phyloP scores from a whole-genome alignment of 495 filamentous ascomycete species.

The Penicillium psychrofluorescens region DNA sequence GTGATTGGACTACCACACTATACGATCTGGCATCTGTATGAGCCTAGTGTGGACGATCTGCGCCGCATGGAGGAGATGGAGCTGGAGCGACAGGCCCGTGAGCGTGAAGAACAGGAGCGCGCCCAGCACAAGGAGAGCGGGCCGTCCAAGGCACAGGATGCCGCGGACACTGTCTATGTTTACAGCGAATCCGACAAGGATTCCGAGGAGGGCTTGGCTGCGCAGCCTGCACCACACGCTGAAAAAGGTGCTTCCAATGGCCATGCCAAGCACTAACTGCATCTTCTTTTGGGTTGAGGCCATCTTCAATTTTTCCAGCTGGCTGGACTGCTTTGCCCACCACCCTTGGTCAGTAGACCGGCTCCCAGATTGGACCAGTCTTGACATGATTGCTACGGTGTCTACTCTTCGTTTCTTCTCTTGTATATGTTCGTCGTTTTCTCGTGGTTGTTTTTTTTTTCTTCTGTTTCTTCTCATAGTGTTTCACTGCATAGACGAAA shows the following conservation, averaged over 20 bases:
- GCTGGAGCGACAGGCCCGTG: slow-evolving; percentile 61
- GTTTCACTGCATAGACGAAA: slow-evolving; percentile 5
- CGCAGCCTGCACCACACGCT: slow-evolving; percentile 6
- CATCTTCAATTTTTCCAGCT: slow-evolving; percentile 2
- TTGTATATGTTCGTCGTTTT: background rate
- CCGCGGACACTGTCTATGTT: background rate
- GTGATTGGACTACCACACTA: slow-evolving; percentile 98
- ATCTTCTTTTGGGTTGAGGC: too few relatives aligned
- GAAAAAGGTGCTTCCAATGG: slow-evolving; percentile 11
- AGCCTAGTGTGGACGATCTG: slow-evolving; percentile 94
- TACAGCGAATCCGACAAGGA: slow-evolving; percentile 5
- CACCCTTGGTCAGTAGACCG: background rate
- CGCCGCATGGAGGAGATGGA: slow-evolving; percentile 99
- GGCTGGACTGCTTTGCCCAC: slow-evolving; percentile 6
- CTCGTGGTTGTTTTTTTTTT: slow-evolving; percentile 6
- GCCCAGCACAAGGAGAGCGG: slow-evolving; percentile 34
- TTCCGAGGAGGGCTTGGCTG: slow-evolving; percentile 9
- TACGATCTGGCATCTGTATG: slow-evolving; percentile 99
- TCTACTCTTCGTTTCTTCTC: too few relatives aligned
- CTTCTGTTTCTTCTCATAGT: background rate
- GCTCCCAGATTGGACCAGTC: too few relatives aligned
- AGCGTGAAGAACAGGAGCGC: slow-evolving; percentile 65
- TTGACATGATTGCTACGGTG: background rate
- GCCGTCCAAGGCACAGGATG: slow-evolving; percentile 3
- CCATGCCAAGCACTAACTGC: slow-evolving; percentile 15